Evolutionary conservation across 2,329 filamentous ascomycete genomes (phyloP), one percentile per base, ranked within the genome.

Genomic region (Penicillium sp.): DNA sequence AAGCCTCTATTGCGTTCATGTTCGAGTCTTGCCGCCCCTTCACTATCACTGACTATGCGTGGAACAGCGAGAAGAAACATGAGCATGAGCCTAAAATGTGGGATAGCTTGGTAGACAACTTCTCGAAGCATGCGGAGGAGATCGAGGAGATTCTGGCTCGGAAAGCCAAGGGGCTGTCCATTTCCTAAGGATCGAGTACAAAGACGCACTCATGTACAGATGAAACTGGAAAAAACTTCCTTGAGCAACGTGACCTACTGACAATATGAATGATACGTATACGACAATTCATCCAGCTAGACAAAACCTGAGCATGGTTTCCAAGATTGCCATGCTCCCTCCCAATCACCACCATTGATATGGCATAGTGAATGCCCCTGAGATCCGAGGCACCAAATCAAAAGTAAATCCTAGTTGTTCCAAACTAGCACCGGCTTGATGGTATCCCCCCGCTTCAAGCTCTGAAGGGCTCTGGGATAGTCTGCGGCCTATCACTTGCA

Each of bases 61-160:
- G 70, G 68, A 69, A 65, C 24, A 72, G 70, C 16, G 46, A 59
- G 6, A 70, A 79, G 58, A 73, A 73, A 49, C 73, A 78, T 52
- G 77, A 78, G 56, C 77, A 79, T 52, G 77, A 80, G 49, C 76
- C 76, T 1, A 78, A 75, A 60, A 79, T 83, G 80, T 83, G 81
- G 80, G 81, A 83, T 65, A 71, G 75, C 49, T 67, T 83, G 8
- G 78, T 83, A 1, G 80, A 82, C 61, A 80, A 82, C 60, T 83
- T 83, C 55, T 77, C 74, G 0, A 70, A 64, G 44, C 75, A 81
- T 58, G 69, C 72, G 18, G 72, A 79, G 24, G 79, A 81, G 60
- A 70, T 81, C 10, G 74, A 81, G 49, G 75, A 71, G 59, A 73
- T 80, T 49, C 53, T 81, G 56, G 67, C 67, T 0, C 69, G 71